Evolutionary conservation across 1,284 basidiomycete species (phyloP).

Genomic region (Naganishia sp.): DNA sequence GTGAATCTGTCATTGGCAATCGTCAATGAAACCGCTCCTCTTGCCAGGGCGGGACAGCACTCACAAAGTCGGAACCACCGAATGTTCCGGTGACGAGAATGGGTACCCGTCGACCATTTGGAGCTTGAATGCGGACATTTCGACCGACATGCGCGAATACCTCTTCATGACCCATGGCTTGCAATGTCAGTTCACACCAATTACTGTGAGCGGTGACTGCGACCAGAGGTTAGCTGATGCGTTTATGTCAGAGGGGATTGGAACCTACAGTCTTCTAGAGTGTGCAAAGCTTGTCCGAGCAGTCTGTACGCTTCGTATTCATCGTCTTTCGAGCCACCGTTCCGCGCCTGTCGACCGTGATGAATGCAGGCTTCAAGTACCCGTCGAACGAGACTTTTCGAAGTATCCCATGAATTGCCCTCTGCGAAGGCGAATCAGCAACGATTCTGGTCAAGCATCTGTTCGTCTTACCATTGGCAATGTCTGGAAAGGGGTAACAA

Average conservation of each 20-base stretch:
- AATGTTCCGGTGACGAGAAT: slow-evolving; percentile 61
- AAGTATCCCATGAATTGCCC: slow-evolving; percentile 79
- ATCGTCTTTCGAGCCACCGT: slow-evolving; percentile 65
- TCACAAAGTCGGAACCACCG: slow-evolving; percentile 39
- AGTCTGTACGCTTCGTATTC: slow-evolving; percentile 80
- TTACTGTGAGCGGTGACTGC: slow-evolving; percentile 78
- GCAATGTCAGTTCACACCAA: slow-evolving; percentile 77
- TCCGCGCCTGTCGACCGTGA: slow-evolving; percentile 61
- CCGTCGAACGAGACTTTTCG: slow-evolving; percentile 75
- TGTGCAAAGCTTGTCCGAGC: slow-evolving; percentile 75
- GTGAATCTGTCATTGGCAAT: slow-evolving; percentile 18
- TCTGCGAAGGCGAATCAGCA: slow-evolving; percentile 54
- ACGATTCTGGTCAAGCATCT: too few relatives aligned
- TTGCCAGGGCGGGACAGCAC: background rate
- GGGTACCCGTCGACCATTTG: slow-evolving; percentile 63
- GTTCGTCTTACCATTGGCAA: slow-evolving; percentile 69
- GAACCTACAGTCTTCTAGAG: slow-evolving; percentile 57
- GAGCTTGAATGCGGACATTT: slow-evolving; percentile 72
- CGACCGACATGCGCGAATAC: slow-evolving; percentile 91
- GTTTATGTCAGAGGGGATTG: background rate
- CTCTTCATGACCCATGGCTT: slow-evolving; percentile 69
- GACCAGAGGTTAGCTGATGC: background rate
- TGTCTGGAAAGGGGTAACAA: slow-evolving; percentile 55
- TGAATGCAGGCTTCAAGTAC: slow-evolving; percentile 70
- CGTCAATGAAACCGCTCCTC: background rate